Evolutionary conservation across 257 asterid genomes (phyloP), one percentile per base, ranked within the genome.

Genomic region (Nyctanthes arbortristis): DNA sequence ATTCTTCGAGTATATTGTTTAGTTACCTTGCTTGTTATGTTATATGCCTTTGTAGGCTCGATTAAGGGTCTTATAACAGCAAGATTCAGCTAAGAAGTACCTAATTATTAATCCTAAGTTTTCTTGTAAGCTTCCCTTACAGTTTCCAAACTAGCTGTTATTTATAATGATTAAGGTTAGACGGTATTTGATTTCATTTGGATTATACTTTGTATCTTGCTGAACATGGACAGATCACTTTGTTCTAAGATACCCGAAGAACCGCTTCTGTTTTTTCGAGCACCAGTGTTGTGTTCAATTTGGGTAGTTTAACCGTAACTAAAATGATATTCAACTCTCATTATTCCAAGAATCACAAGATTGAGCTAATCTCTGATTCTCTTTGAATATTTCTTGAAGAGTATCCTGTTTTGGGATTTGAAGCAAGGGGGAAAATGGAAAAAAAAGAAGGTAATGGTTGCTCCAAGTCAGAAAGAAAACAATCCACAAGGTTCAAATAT

Each of bases 21-120:
- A 16, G 18, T 87, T 43, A 89, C 90, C 79, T 76, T 89, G 29
- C 2, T 84, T 0, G 52, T 91, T 8, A 81, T 73, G 18, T 16
- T 77, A 61, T 87, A 79, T 67, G 84, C 88, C 34, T 81, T 91
- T 30, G 81, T 86, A 63, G 96, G 97, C 58, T 91, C 97, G 31
- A 64, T 87, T 14, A 66, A 80, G 79, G 96, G 89, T 47, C 78
- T 91, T 32, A 40, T 89, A 13, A 67, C 70, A 20, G 95, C 95
- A 47, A 82, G 85, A 73, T 79, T 84, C 45, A 58, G 79, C 49
- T 80, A 75, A 63, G 56, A 61, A 18, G 61, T 8, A 20, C 13
- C 5, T 54, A 49, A 22, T 20, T 27, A n/a, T n/a, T 9, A 22
- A 32, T 24, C 22, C 6, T 30, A 20, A 11, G 59, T 16, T 52